phyloP scores from a whole-genome alignment of 305 asterid genomes.

The Solanum chacoense region DNA sequence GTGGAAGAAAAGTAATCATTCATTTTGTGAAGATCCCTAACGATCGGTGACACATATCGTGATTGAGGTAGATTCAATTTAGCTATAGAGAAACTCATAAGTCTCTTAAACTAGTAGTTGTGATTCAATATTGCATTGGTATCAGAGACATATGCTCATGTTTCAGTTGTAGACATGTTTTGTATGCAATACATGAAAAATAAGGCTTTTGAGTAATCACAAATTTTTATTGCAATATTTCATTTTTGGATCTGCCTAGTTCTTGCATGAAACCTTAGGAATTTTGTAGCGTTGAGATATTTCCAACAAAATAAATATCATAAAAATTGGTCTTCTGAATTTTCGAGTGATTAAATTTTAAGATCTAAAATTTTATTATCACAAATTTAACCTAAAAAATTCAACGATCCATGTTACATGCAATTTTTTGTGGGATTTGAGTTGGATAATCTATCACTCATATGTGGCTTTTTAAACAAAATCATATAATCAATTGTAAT shows the following conservation, averaged over 20 bases:
- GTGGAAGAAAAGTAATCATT: not conserved
- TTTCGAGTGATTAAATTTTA: not conserved
- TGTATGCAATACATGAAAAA: not conserved
- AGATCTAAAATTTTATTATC: not conserved
- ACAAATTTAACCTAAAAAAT: not conserved
- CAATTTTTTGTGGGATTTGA: not conserved
- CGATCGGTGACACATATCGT: not conserved
- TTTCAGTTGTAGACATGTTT: not conserved
- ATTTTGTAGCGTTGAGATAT: not conserved
- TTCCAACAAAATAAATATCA: not conserved
- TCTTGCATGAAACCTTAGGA: not conserved
- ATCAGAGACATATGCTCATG: not conserved
- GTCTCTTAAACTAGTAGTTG: not conserved
- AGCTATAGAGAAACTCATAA: not conserved
- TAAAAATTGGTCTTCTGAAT: not conserved
- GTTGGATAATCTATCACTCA: not conserved
- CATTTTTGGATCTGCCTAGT: not conserved
- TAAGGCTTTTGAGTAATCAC: not conserved
- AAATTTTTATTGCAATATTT: not conserved
- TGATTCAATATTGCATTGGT: not conserved
- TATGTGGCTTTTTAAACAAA: not conserved
- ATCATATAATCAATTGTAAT: not conserved
- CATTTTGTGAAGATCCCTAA: not conserved
- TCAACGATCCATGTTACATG: not conserved
- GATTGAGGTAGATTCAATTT: not conserved